Conservation (phyloP, 495 filamentous ascomycete genomes). For the Hypoxylon fuscum region DNA sequence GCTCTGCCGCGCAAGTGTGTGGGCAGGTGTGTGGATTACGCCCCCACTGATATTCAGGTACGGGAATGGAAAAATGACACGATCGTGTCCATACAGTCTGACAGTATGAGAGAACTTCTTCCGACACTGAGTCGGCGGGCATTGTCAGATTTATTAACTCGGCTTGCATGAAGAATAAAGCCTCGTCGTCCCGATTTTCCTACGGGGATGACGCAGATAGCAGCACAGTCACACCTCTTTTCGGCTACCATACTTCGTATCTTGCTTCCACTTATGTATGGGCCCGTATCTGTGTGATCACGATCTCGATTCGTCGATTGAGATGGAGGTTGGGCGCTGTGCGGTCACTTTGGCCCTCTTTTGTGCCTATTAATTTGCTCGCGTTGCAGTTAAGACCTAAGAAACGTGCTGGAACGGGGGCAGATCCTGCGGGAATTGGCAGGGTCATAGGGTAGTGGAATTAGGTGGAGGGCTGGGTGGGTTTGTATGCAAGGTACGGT, state of each 20-base stretch:
- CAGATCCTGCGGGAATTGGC: constrained; percentile 19
- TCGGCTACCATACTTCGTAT: constrained; percentile 12
- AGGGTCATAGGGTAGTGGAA: constrained; percentile 5
- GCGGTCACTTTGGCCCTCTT: not conserved
- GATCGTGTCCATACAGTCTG: too few species aligned
- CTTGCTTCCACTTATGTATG: constrained; percentile 5
- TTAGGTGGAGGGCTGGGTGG: too few species aligned
- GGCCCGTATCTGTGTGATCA: constrained; percentile 20
- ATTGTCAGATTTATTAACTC: not conserved
- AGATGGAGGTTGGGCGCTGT: not conserved
- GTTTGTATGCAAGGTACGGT: constrained; percentile 24
- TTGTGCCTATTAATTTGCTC: not conserved
- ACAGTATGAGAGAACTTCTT: too few species aligned
- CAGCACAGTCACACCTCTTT: constrained; percentile 8
- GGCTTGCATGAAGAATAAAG: constrained; percentile 3
- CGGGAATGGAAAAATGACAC: constrained; percentile 1
- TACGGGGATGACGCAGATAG: constrained; percentile 20
- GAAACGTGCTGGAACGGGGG: constrained; percentile 17
- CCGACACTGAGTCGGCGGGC: not conserved
- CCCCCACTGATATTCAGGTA: constrained; percentile 22
- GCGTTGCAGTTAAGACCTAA: not conserved
- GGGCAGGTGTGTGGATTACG: not conserved
- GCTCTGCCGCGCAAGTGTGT: constrained; percentile 26
- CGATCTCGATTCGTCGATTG: constrained; percentile 26
- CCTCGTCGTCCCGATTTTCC: constrained; percentile 1